Base-by-base conservation (phyloP, 2,329 filamentous ascomycete genomes). In the Neonectria coccinea region DNA sequence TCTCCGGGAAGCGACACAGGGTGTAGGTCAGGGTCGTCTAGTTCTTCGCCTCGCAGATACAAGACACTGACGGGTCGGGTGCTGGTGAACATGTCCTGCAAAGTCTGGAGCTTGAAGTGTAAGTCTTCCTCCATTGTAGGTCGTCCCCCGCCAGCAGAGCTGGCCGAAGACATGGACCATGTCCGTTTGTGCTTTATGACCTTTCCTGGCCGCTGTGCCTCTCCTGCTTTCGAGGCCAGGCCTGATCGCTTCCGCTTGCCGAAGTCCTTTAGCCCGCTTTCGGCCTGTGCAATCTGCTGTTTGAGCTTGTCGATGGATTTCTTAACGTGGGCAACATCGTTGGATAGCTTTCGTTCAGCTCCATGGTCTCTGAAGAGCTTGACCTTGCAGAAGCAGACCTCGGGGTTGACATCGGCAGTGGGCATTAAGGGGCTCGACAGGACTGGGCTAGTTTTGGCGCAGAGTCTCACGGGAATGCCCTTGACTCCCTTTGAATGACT, bases 401-500 rank as follows among this genome's bases (percentile, higher is more conserved):
- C 94, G 1, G 88, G 70, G 33, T 73, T 81, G 16, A 80, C 77
- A 29, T 82, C 83, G 9, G 79, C 75, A 1, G 83, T 78, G 5
- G 81, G 80, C 14, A 83, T 81, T 2, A 85, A 83, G 9, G 84
- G 80, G 27, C 85, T 85, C 16, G 84, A 80, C 0, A 85, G 80
- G 1, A 95, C 64, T 11, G 90, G 79, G 68, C 92, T 91, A 0
- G 96, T 98, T 80, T 98, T 98, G 14, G 94, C 90, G 78, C 95
- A 98, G 0, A 98, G 86, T 59, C 96, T 86, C 5, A 99, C 94
- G 0, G 96, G 95, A 69, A 98, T 97, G 39, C 96, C 96, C 80
- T 98, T 99, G 53, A 99, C 96, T 50, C 96, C 96, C 76, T 99
- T 99, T 10, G 96, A 98, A 76, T 98, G 96, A 78, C 95, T 98